Base-by-base conservation (phyloP, 805 yeast genomes). In the Myxozyma neglecta region DNA sequence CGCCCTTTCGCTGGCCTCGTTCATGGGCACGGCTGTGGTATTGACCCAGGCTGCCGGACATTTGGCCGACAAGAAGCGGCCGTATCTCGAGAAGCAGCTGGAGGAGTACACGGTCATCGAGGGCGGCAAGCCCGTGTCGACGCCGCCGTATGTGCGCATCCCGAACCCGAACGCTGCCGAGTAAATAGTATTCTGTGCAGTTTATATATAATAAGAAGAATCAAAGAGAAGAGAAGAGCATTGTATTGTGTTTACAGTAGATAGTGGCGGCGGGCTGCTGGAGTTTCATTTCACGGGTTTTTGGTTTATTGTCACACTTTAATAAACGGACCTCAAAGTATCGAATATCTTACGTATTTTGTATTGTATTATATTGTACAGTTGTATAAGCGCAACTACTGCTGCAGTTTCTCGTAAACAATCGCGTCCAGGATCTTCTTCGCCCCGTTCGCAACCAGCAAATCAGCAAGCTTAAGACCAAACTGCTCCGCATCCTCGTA, bases 341-440 rank as follows among this genome's bases (percentile, higher is more conserved):
- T 24, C 29, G 2, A 3, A 5, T 24, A 24, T 24, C 2, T 24
- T 24, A 24, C 29, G 29, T 24, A 24, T 24, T 24, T 24, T 24
- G 29, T 24, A 24, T 24, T 24, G 5, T 24, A 24, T 24, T 11
- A n/a, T 6, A 14, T n/a, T 18, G 13, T 44, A 6, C 14, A n/a
- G n/a, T 40, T 14, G 18, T 4, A 48, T n/a, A 29, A n/a, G n/a
- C n/a, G n/a, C 35, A 39, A 29, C 16, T 35, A 53, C 47, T 51
- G 61, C 57, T 52, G 37, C n/a, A 48, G 16, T 49, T 59, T 53
- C n/a, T 59, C 59, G 34, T 47, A 47, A 9, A 90, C 89, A 68
- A 93, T 89, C 67, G 80, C 85, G 69, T 90, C 94, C 67, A 93
- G 80, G 53, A 93, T 93, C 58, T 77, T 78, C 73, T 87, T 89